phyloP scores from a whole-genome alignment of 1,139 yeast genomes.

The Saccharomycopsis hybrid region DNA sequence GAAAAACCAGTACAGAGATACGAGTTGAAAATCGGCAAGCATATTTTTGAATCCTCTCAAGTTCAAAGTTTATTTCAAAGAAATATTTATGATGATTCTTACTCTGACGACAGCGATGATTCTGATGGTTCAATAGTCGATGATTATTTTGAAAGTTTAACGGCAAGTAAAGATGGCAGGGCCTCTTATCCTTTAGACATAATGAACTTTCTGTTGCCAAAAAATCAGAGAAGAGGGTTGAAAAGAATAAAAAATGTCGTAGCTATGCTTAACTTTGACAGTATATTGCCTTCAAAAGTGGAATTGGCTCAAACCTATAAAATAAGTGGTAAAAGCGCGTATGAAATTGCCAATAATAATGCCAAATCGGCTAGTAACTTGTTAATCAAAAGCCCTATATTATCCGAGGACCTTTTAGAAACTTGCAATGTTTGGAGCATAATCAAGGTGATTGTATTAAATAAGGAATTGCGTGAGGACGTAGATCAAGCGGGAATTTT shows the following conservation, averaged over 20 bases:
- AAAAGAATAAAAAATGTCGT: conserved; percentile 42
- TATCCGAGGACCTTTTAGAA: conserved; percentile 13
- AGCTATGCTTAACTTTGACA: conserved; percentile 57
- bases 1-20: conserved; percentile 5
- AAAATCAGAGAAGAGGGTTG: neutral
- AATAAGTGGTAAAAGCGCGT: conserved; percentile 38
- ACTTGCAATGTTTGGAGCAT: conserved; percentile 17
- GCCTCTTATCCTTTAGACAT: neutral
- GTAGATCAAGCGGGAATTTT: neutral
- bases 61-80: conserved; percentile 4
- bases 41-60: neutral
- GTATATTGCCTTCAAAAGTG: conserved; percentile 68
- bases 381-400: neutral
- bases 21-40: neutral
- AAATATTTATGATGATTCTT: neutral
- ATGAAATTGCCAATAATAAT: conserved; percentile 16
- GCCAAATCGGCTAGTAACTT: conserved; percentile 12
- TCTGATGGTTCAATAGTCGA: neutral
- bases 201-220: neutral
- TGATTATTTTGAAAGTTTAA: neutral
- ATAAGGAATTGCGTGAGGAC: conserved; percentile 7
- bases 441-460: conserved; percentile 14
- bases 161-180: neutral
- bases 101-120: neutral
- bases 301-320: conserved; percentile 75